A percentile compares a stretch with the other conserved stretches of the same genome.
Conservation (phyloP, 345 rosid species). For the Eucalyptus guilfoylei region DNA sequence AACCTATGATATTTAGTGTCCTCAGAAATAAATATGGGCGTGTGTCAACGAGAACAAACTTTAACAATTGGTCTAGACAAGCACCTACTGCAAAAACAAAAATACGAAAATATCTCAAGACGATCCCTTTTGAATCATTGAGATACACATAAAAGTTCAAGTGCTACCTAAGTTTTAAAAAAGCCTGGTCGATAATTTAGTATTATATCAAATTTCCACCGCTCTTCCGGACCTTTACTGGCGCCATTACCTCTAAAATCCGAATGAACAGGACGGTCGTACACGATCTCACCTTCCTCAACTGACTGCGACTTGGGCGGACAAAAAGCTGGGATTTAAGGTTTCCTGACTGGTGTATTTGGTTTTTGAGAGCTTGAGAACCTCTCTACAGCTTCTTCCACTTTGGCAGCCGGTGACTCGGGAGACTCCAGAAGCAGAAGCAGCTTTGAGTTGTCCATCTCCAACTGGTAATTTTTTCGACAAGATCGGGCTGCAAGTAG, state of each 20-base stretch:
- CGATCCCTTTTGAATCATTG: not conserved
- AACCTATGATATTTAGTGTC: too few species aligned
- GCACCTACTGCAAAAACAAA: not conserved
- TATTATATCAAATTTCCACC: not conserved
- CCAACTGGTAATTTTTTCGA: conserved; percentile 57
- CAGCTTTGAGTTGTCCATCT: conserved; percentile 61
- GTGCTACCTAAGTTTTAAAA: not conserved
- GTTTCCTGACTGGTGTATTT: conserved; percentile 24
- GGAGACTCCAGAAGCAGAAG: conserved; percentile 49
- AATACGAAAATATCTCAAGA: not conserved
- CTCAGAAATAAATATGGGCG: not conserved
- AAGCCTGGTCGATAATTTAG: not conserved
- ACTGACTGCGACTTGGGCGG: conserved; percentile 44
- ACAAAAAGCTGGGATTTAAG: conserved; percentile 23
- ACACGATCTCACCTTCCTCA: conserved; percentile 1
- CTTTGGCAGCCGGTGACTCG: conserved; percentile 35
- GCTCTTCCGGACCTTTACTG: not conserved
- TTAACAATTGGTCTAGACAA: not conserved
- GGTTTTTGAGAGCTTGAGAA: conserved; percentile 39
- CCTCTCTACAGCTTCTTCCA: conserved; percentile 52
- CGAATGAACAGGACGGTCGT: not conserved
- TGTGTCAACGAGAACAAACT: not conserved
- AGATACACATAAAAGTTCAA: not conserved
- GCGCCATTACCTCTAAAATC: not conserved
- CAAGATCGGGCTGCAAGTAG: conserved; percentile 51